Percentiles rank a stretch among this genome's conserved stretches.
phyloP scores from a whole-genome alignment of 1,139 yeast species.

The Magnusiomyces magnusii region DNA sequence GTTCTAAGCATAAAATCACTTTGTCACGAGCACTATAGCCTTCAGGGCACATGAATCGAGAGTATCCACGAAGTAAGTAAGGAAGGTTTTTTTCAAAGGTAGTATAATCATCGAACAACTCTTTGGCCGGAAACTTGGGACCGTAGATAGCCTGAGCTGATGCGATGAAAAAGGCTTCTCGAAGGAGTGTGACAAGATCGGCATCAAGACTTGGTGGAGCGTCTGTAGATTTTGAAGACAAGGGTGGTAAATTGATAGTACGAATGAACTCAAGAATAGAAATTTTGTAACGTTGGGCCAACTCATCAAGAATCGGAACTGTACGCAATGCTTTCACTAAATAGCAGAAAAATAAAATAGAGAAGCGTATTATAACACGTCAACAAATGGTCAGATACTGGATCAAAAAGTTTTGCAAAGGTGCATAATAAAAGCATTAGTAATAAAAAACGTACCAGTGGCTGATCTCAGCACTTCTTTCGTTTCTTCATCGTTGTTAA shows the following conservation, averaged over 20 bases:
- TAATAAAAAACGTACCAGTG: too few relatives aligned
- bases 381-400: too few relatives aligned
- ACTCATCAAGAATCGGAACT: background rate
- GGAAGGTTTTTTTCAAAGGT: constrained; percentile 11
- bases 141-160: constrained; percentile 15
- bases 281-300: constrained; percentile 1
- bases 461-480: too few relatives aligned
- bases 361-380: too few relatives aligned
- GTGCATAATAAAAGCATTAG: too few relatives aligned
- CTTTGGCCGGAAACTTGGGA: constrained; percentile 11
- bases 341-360: background rate
- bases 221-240: background rate
- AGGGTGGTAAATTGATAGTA: background rate
- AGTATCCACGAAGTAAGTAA: constrained; percentile 11
- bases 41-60: constrained; percentile 7
- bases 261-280: background rate
- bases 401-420: too few relatives aligned
- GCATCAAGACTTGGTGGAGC: constrained; percentile 1
- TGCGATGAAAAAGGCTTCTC: constrained; percentile 11
- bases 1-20: constrained; percentile 4
- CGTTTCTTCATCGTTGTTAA: constrained; percentile 6
- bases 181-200: constrained; percentile 8
- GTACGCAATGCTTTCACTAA: constrained; percentile 5
- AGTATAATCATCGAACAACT: constrained; percentile 7
- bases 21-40: constrained; percentile 13